These are phyloP conservation scores for Talaromyces albobiverticillius DNA, from an alignment of 2,329 filamentous ascomycete genomes.

Conservation along the genomic window DNA sequence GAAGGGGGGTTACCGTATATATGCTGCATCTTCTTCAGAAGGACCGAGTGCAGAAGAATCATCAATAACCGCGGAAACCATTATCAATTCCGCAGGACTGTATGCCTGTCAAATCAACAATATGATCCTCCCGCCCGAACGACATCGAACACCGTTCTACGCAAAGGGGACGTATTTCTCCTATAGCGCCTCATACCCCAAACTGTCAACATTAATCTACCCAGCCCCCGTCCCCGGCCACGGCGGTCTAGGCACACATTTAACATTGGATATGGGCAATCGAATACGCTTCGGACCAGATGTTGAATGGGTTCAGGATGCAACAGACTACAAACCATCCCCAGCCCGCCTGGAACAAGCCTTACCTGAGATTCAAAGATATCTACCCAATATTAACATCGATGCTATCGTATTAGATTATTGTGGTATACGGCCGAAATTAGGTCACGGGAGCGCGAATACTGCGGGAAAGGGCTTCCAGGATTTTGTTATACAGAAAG, in stretches of 20 bases:
- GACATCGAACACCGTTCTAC: conserved; percentile 66
- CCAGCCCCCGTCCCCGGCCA: conserved; percentile 79
- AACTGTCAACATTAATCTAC: conserved; percentile 74
- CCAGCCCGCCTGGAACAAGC: conserved; percentile 62
- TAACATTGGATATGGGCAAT: conserved; percentile 84
- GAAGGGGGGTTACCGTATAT: conserved; percentile 67
- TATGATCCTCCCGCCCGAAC: conserved; percentile 60
- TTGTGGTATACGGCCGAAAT: conserved; percentile 85
- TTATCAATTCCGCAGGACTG: conserved; percentile 85
- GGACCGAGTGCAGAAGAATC: conserved; percentile 37
- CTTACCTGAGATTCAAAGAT: conserved; percentile 70
- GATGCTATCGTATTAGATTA: conserved; percentile 74
- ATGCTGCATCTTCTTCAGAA: conserved; percentile 29
- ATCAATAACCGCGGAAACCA: conserved; percentile 67
- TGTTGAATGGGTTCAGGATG: conserved; percentile 81
- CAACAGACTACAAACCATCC: conserved; percentile 68
- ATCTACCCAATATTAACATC: conserved; percentile 71
- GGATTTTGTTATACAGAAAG: conserved; percentile 78
- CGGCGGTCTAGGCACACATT: conserved; percentile 87
- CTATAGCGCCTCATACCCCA: conserved; percentile 65
- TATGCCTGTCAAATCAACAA: conserved; percentile 75
- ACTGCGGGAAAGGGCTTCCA: conserved; percentile 62
- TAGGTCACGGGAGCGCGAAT: conserved; percentile 60
- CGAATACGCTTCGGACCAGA: conserved; percentile 90
- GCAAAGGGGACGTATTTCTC: conserved; percentile 96